A percentile compares a stretch with the other conserved stretches of the same genome.
These are phyloP conservation scores for Brassica cretica DNA, from an alignment of 345 rosid species.

Conservation along the genomic window DNA sequence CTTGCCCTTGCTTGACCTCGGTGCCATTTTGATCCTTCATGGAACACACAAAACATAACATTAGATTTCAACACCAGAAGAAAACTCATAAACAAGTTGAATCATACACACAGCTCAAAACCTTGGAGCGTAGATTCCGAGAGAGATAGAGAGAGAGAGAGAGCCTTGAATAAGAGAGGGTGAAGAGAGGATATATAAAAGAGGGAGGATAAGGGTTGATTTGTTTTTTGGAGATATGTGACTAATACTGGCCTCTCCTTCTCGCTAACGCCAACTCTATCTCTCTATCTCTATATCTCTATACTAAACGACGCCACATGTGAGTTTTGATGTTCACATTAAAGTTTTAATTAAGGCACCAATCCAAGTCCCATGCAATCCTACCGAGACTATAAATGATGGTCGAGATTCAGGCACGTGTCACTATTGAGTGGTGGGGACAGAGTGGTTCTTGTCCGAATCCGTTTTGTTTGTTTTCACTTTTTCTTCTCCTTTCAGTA, in stretches of 20 bases:
- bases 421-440: conserved; percentile 24
- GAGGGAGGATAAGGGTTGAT: conserved; percentile 44
- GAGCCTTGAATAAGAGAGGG: conserved; percentile 8
- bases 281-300: neutral
- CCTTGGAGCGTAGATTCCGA: conserved; percentile 21
- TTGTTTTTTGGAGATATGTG: conserved; percentile 29
- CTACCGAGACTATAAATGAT: conserved; percentile 23
- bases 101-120: neutral
- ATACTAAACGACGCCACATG: conserved; percentile 20
- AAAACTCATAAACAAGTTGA: neutral
- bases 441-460: conserved; percentile 30
- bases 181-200: conserved; percentile 39
- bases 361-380: conserved; percentile 34
- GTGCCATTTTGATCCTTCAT: conserved; percentile 58
- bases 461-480: conserved; percentile 30
- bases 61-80: neutral
- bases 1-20: conserved; percentile 73
- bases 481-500: neutral
- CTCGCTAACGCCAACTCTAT: conserved; percentile 35
- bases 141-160: conserved; percentile 15
- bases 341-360: conserved; percentile 10
- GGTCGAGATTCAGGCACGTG: conserved; percentile 31
- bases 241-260: conserved; percentile 41
- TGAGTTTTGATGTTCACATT: conserved; percentile 33
- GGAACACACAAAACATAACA: conserved; percentile 15